Conservation (phyloP, 2,329 filamentous ascomycete genomes). For the Ascochyta rabiei region DNA sequence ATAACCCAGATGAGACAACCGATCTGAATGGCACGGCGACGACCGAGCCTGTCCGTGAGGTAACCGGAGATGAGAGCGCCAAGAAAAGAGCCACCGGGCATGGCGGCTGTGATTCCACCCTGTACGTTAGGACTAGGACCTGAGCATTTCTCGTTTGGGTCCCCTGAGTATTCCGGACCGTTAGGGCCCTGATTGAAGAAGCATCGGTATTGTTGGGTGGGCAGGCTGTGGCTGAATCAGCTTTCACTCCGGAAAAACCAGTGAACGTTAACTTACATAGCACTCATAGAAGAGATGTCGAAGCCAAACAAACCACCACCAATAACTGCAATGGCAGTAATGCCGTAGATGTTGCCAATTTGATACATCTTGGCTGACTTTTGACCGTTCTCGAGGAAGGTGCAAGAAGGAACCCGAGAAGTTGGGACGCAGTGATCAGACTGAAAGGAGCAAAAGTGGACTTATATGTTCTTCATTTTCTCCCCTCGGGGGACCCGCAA, state of each 20-base stretch:
- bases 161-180: conserved; percentile 43
- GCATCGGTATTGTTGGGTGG: conserved; percentile 70
- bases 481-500: neutral
- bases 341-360: conserved; percentile 64
- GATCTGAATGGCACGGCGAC: conserved; percentile 60
- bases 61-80: conserved; percentile 66
- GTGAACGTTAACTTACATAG: conserved; percentile 39
- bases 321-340: conserved; percentile 63
- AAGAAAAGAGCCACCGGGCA: conserved; percentile 73
- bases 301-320: conserved; percentile 78
- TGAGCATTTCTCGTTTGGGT: conserved; percentile 52
- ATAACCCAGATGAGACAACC: conserved; percentile 61
- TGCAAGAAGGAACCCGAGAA: conserved; percentile 5
- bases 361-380: conserved; percentile 36
- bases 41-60: conserved; percentile 63
- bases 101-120: conserved; percentile 72
- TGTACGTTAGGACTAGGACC: conserved; percentile 62
- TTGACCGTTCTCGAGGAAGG: conserved; percentile 1
- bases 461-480: conserved; percentile 19
- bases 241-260: neutral
- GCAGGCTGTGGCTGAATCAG: conserved; percentile 53
- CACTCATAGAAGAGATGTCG: conserved; percentile 76
- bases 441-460: conserved; percentile 5
- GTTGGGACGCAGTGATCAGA: conserved; percentile 7
- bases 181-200: conserved; percentile 68